phyloP scores from a whole-genome alignment of 1,284 basidiomycete genomes.

The Cutaneotrichosporon sp. region DNA sequence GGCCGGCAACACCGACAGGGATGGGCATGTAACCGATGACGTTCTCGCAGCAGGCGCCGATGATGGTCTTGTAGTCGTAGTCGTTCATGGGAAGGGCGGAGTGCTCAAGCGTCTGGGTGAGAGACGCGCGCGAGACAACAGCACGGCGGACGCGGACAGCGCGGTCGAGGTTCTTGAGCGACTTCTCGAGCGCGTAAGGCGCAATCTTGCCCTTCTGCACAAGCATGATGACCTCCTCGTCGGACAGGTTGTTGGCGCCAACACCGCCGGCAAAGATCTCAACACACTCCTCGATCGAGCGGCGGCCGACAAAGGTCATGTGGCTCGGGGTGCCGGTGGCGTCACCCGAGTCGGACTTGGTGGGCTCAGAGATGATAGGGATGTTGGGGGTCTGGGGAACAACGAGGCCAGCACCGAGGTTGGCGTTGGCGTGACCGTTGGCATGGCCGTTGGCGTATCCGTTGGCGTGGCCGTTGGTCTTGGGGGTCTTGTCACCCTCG shows the following conservation, averaged over 20 bases:
- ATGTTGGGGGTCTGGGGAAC: constrained; percentile 32
- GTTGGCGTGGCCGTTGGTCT: constrained; percentile 17
- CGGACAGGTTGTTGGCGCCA: constrained; percentile 64
- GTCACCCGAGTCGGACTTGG: background rate
- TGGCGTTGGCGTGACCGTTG: constrained; percentile 18
- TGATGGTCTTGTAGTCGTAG: constrained; percentile 93
- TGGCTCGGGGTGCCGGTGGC: constrained; percentile 4
- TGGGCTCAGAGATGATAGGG: constrained; percentile 14
- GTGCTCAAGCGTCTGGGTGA: constrained; percentile 79
- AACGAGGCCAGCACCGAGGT: constrained; percentile 23
- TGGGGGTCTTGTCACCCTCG: constrained; percentile 31
- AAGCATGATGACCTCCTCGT: constrained; percentile 90
- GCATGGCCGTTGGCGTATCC: constrained; percentile 17
- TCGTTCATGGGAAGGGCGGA: constrained; percentile 79
- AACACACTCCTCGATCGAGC: constrained; percentile 76
- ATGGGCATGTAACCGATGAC: constrained; percentile 97
- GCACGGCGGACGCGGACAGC: constrained; percentile 87
- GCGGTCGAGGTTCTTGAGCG: constrained; percentile 79
- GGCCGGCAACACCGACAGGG: constrained; percentile 95
- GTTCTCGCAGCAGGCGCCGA: constrained; percentile 99
- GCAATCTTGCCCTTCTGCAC: constrained; percentile 92
- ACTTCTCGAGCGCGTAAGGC: constrained; percentile 91
- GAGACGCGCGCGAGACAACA: constrained; percentile 85
- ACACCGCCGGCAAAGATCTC: constrained; percentile 84
- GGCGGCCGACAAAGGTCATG: constrained; percentile 39